Percentiles rank a stretch among this genome's conserved stretches.
Conservation (phyloP, 495 filamentous ascomycete species). For the Penicillium nucicola region DNA sequence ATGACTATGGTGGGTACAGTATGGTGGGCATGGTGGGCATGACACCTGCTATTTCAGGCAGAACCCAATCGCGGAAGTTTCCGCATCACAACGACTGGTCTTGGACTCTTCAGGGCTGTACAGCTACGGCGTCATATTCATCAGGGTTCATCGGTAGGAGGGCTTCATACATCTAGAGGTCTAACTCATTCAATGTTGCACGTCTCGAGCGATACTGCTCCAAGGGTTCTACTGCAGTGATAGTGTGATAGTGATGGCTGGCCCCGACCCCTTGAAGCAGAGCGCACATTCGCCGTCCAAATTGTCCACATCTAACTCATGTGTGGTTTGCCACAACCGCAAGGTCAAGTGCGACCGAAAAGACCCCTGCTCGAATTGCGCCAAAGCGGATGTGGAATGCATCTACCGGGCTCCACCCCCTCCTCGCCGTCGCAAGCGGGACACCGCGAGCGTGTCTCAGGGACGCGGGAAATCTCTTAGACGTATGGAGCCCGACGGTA, state of each 20-base stretch:
- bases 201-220: not conserved
- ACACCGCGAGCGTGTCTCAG: constrained; percentile 45
- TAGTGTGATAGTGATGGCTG: not conserved
- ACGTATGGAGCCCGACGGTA: not conserved
- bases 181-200: not conserved
- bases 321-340: constrained; percentile 61
- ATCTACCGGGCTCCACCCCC: constrained; percentile 56
- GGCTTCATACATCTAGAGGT: not conserved
- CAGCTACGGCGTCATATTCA: no score
- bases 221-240: not conserved
- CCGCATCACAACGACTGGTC: no score
- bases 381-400: constrained; percentile 58
- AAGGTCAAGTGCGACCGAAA: constrained; percentile 68
- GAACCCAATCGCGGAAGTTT: not conserved
- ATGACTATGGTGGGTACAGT: not conserved
- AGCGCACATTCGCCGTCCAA: constrained; percentile 4
- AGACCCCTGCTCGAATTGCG: constrained; percentile 63
- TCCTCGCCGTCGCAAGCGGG: constrained; percentile 58
- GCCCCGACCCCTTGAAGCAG: not conserved
- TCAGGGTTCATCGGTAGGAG: no score
- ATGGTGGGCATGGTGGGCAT: not conserved
- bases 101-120: no score
- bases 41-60: not conserved
- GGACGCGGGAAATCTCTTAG: constrained; percentile 10
- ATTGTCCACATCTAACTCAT: constrained; percentile 45